These are phyloP conservation scores for Boletus pseudopeckii DNA, from an alignment of 768 basidiomycete genomes.

Conservation along the genomic window DNA sequence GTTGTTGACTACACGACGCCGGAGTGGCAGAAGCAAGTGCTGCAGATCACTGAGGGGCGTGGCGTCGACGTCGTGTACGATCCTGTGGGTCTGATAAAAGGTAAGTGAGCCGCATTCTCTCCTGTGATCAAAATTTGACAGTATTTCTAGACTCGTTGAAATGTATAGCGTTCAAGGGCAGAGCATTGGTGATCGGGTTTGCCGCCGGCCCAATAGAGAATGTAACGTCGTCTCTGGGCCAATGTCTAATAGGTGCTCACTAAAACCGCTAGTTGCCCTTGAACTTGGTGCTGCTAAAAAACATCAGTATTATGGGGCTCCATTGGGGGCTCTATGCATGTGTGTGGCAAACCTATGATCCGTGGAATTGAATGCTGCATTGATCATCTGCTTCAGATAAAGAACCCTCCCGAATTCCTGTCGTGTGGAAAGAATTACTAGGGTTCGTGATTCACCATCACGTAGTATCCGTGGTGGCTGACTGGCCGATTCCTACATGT, in stretches of 20 bases:
- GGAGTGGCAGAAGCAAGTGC: conserved; percentile 89
- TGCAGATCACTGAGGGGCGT: conserved; percentile 75
- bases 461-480: background rate
- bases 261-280: conserved; percentile 62
- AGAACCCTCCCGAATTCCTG: conserved; percentile 59
- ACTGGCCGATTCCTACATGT: conserved; percentile 7
- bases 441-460: conserved; percentile 38
- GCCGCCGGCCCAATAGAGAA: conserved; percentile 25
- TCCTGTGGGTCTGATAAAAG: conserved; percentile 77
- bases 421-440: conserved; percentile 72
- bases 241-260: conserved; percentile 2
- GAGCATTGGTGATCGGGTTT: conserved; percentile 88
- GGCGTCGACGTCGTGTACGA: conserved; percentile 89
- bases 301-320: conserved; percentile 77
- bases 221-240: background rate
- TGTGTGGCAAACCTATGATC: conserved; percentile 34
- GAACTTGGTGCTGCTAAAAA: conserved; percentile 80
- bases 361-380: background rate
- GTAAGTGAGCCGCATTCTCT: conserved; percentile 29
- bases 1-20: conserved; percentile 72
- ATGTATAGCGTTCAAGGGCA: conserved; percentile 92
- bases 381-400: conserved; percentile 40
- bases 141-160: conserved; percentile 67
- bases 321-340: conserved; percentile 83
- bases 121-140: background rate